Evolutionary conservation across 441 rosid species (phyloP).

Genomic region (Pelargonium australe): DNA sequence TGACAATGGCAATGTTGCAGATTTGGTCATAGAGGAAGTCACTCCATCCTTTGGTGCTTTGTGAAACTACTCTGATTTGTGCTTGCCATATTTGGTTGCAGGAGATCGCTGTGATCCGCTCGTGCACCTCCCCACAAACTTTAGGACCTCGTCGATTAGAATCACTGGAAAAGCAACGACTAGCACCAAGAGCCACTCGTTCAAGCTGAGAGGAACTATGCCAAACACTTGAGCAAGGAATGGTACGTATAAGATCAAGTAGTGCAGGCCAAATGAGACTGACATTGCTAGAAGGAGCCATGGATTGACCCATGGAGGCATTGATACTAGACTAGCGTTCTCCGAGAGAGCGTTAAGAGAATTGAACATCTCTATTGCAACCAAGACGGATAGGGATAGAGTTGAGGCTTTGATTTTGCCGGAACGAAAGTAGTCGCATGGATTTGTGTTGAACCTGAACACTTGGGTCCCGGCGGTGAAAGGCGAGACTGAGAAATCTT

Average conservation of each 20-base stretch:
- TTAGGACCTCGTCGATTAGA: constrained; percentile 74
- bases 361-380: constrained; percentile 95
- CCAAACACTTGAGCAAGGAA: constrained; percentile 73
- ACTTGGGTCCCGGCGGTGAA: constrained; percentile 33
- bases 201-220: constrained; percentile 72
- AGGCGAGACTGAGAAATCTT: constrained; percentile 32
- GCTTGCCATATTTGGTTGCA: not conserved
- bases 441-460: constrained; percentile 25
- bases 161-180: constrained; percentile 74
- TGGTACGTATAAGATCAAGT: constrained; percentile 75
- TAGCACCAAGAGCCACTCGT: constrained; percentile 81
- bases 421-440: constrained; percentile 66
- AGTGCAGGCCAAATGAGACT: constrained; percentile 71
- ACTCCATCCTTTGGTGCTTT: not conserved
- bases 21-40: too few relatives aligned
- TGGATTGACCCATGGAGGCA: constrained; percentile 98
- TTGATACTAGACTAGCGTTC: constrained; percentile 62
- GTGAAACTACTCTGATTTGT: not conserved
- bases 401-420: constrained; percentile 92
- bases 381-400: constrained; percentile 84
- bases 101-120: not conserved
- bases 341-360: constrained; percentile 91
- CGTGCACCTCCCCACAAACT: constrained; percentile 66
- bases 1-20: too few relatives aligned
- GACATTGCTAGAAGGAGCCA: constrained; percentile 85